phyloP scores from a whole-genome alignment of 2,329 filamentous ascomycete species.

The Cordyceps militaris region DNA sequence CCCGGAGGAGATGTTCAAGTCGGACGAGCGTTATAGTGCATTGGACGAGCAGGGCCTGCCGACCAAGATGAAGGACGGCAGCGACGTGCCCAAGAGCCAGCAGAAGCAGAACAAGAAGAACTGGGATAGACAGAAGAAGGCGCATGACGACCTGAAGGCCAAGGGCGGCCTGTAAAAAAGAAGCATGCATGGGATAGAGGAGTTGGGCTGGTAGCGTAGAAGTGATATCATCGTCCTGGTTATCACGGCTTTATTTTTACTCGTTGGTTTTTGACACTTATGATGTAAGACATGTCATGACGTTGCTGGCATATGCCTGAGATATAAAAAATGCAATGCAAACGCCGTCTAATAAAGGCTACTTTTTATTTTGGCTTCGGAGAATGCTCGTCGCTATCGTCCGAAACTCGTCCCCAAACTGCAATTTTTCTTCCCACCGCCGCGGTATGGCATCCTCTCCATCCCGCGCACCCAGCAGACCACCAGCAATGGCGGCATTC shows the following conservation, averaged over 20 bases:
- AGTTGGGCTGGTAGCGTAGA: slow-evolving; percentile 7
- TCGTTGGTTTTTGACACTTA: not conserved
- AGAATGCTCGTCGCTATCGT: not conserved
- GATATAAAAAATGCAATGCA: not conserved
- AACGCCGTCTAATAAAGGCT: not conserved
- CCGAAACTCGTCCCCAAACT: slow-evolving; percentile 33
- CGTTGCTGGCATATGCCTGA: not conserved
- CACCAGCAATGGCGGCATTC: slow-evolving; percentile 39
- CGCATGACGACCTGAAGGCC: slow-evolving; percentile 54
- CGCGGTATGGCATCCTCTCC: slow-evolving; percentile 34
- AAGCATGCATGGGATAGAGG: slow-evolving; percentile 6
- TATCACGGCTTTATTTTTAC: not conserved
- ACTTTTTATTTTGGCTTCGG: not conserved
- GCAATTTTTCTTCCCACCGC: slow-evolving; percentile 32
- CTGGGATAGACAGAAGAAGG: slow-evolving; percentile 85
- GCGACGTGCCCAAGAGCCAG: slow-evolving; percentile 72
- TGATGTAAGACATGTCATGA: not conserved
- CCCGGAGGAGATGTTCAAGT: slow-evolving; percentile 50
- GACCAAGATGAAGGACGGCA: slow-evolving; percentile 67
- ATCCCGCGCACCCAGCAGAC: slow-evolving; percentile 37
- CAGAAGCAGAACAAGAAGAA: slow-evolving; percentile 80
- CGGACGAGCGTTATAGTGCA: slow-evolving; percentile 55
- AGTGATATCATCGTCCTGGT: not conserved
- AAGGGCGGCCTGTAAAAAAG: slow-evolving; percentile 23
- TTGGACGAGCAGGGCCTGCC: slow-evolving; percentile 84